Evolutionary conservation across 768 basidiomycete genomes (phyloP).

Genomic region (Psilocybe cyanescens): DNA sequence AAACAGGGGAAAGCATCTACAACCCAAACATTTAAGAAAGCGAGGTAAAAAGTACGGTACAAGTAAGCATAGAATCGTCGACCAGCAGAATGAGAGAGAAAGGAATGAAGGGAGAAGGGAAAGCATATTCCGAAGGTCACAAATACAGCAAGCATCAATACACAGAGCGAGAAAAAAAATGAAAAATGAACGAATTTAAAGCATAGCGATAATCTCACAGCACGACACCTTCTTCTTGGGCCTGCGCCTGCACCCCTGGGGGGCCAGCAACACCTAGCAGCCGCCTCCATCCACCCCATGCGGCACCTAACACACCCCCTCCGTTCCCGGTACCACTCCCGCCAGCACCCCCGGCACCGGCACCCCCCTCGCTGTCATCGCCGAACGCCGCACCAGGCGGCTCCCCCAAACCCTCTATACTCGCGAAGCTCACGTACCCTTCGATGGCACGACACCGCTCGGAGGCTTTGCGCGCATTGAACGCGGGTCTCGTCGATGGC

Average conservation of each 20-base stretch:
- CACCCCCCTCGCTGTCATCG: conserved; percentile 10
- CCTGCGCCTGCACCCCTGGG: not conserved
- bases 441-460: conserved; percentile 56
- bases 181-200: conserved; percentile 7
- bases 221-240: conserved; percentile 11
- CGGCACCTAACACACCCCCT: conserved; percentile 12
- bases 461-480: conserved; percentile 68
- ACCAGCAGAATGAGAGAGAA: not conserved
- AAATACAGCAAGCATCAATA: not conserved
- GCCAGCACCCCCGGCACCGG: conserved; percentile 3
- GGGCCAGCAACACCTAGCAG: conserved; percentile 12
- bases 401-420: conserved; percentile 66
- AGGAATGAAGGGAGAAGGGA: not conserved
- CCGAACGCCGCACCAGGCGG: conserved; percentile 45
- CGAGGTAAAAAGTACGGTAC: not conserved
- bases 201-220: conserved; percentile 1
- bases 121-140: conserved; percentile 1
- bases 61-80: not conserved
- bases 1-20: not conserved
- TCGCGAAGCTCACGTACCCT: conserved; percentile 72
- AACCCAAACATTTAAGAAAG: not conserved
- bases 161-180: not conserved
- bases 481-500: conserved; percentile 35
- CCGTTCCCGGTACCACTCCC: conserved; percentile 7
- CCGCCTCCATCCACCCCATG: conserved; percentile 16